A percentile compares a stretch with the other conserved stretches of the same genome.
Conservation (phyloP, 495 filamentous ascomycete species). For the Penicillium paxilli region DNA sequence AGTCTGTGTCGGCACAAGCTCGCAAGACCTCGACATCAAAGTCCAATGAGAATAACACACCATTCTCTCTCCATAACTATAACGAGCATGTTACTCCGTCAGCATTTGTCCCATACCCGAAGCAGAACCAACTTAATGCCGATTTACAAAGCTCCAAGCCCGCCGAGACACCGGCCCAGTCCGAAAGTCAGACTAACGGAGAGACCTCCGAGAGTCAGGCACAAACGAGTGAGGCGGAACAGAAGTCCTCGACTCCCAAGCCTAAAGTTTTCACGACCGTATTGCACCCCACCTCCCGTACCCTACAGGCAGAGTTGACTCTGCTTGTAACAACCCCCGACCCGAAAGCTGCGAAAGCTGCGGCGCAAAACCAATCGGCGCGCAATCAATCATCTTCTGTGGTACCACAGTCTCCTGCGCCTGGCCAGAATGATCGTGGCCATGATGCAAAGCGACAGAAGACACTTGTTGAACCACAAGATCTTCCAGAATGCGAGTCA, state of each 20-base stretch:
- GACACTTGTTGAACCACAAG: constrained; percentile 71
- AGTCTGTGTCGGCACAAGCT: constrained; percentile 59
- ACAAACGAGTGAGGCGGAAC: constrained; percentile 50
- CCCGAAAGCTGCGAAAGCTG: constrained; percentile 45
- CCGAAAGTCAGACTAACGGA: constrained; percentile 26
- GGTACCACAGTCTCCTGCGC: constrained; percentile 63
- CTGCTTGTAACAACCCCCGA: constrained; percentile 74
- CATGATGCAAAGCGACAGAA: constrained; percentile 70
- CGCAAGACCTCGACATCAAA: constrained; percentile 49
- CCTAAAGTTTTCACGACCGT: constrained; percentile 74
- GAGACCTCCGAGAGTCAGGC: constrained; percentile 39
- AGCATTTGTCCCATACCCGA: constrained; percentile 77
- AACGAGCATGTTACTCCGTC: constrained; percentile 87
- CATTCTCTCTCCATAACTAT: constrained; percentile 89
- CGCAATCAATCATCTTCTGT: constrained; percentile 51
- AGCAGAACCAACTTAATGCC: constrained; percentile 51
- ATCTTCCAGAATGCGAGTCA: constrained; percentile 72
- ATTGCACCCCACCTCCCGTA: constrained; percentile 79
- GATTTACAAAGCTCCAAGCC: constrained; percentile 38
- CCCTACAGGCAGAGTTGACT: constrained; percentile 68
- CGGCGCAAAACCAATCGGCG: constrained; percentile 42
- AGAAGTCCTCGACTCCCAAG: constrained; percentile 50
- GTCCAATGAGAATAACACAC: constrained; percentile 62
- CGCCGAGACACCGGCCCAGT: constrained; percentile 11
- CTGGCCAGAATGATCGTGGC: constrained; percentile 46